Conservation (phyloP, 805 yeast genomes). For the Wickerhamiella galacta region DNA sequence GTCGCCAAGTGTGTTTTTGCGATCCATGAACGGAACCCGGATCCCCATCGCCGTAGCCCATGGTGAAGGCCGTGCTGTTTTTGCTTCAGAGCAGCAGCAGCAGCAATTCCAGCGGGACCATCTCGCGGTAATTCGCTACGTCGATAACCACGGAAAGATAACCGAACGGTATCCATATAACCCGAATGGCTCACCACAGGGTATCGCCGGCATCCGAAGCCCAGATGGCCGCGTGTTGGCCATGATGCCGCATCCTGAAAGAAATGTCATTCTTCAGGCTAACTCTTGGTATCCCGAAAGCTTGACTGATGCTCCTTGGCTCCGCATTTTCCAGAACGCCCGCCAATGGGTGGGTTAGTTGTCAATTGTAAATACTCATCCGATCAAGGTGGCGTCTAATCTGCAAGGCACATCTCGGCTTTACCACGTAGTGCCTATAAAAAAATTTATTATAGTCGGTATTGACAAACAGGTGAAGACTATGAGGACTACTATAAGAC, state of each 20-base stretch:
- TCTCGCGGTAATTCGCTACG: conserved; percentile 56
- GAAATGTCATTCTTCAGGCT: conserved; percentile 72
- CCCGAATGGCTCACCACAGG: conserved; percentile 91
- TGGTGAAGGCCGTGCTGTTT: conserved; percentile 90
- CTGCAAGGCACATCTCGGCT: too few relatives aligned
- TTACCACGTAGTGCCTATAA: too few relatives aligned
- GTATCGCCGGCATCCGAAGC: conserved; percentile 80
- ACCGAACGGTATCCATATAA: conserved; percentile 81
- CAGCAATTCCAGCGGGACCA: conserved; percentile 31
- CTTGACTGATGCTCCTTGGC: conserved; percentile 61
- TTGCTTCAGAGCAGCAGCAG: conserved; percentile 31
- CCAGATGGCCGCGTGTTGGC: conserved; percentile 92
- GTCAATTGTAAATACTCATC: too few relatives aligned
- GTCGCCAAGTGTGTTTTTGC: conserved; percentile 47
- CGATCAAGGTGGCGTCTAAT: too few relatives aligned
- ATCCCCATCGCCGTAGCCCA: conserved; percentile 97
- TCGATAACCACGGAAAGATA: conserved; percentile 76
- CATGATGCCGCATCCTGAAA: conserved; percentile 99
- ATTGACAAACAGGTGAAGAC: too few relatives aligned
- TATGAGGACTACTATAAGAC: too few relatives aligned
- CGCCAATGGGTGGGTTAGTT: conserved; percentile 60
- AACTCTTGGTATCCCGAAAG: conserved; percentile 72
- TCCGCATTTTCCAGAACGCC: conserved; percentile 78
- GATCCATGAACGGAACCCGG: conserved; percentile 83
- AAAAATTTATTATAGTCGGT: too few relatives aligned